phyloP scores from a whole-genome alignment of 371 early-diverging fungal species.

The Mucor indicus region DNA sequence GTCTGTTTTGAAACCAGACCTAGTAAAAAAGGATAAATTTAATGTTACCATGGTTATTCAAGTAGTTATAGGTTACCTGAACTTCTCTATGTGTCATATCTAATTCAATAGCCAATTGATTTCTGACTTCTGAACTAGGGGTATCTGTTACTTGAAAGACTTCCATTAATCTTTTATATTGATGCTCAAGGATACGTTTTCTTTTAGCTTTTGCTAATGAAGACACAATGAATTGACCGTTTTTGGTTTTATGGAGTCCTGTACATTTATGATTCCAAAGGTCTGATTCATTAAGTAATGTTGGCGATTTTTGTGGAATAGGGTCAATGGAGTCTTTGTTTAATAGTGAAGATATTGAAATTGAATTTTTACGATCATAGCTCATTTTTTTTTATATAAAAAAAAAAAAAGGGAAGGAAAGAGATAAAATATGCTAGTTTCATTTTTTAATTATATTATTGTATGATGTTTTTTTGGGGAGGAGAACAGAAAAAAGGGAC shows the following conservation, averaged over 20 bases:
- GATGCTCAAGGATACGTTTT: conserved; percentile 65
- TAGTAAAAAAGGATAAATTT: conserved; percentile 33
- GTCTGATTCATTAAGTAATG: neutral
- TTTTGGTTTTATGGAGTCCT: conserved; percentile 4
- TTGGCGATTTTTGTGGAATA: neutral
- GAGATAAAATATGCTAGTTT: no score
- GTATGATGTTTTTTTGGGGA: no score
- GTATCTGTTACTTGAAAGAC: conserved; percentile 70
- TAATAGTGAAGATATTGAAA: conserved; percentile 14
- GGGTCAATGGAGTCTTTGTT: conserved; percentile 37
- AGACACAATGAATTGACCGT: conserved; percentile 2
- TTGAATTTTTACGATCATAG: conserved; percentile 1
- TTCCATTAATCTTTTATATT: conserved; percentile 56
- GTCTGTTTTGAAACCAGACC: conserved; percentile 98
- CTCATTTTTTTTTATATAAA: no score
- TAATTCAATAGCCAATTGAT: conserved; percentile 73
- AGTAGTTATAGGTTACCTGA: conserved; percentile 58
- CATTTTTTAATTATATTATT: no score
- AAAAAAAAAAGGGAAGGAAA: no score
- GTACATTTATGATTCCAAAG: conserved; percentile 6
- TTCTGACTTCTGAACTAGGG: conserved; percentile 83
- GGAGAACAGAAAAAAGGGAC: no score
- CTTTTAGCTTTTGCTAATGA: conserved; percentile 57
- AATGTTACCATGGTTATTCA: neutral
- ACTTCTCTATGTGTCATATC: conserved; percentile 88